Evolutionary conservation across 78 protist genomes (phyloP).

Genomic region (Dictyostelium capitatum): DNA sequence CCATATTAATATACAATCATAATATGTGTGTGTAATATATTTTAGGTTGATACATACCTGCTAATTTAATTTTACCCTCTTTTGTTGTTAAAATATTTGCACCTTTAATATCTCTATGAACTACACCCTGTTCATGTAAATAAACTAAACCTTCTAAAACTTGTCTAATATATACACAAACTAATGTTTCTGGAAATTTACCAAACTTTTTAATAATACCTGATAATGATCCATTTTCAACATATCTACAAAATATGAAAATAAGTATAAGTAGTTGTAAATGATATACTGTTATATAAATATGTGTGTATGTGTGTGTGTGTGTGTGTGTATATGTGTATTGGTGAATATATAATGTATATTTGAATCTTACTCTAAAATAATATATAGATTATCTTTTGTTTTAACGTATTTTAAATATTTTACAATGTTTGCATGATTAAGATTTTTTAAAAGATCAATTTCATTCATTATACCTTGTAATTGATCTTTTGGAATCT

Average conservation of each 20-base stretch:
- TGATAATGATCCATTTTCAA: slow-evolving; percentile 96
- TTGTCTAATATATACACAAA: slow-evolving; percentile 90
- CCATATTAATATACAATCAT: neutral
- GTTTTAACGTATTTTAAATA: slow-evolving; percentile 73
- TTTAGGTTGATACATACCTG: no score
- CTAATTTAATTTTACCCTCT: slow-evolving; percentile 83
- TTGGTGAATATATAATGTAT: neutral
- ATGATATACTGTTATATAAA: neutral
- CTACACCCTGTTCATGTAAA: slow-evolving; percentile 94
- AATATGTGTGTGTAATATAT: no score
- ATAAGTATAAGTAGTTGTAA: neutral
- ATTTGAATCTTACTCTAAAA: slow-evolving; percentile 88
- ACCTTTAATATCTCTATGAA: slow-evolving; percentile 93
- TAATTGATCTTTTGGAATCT: slow-evolving; percentile 80
- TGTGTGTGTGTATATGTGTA: neutral
- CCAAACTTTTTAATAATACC: slow-evolving; percentile 91
- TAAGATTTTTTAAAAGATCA: slow-evolving; percentile 88
- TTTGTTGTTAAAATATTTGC: slow-evolving; percentile 83
- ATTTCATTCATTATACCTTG: slow-evolving; percentile 87
- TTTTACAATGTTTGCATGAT: slow-evolving; percentile 91
- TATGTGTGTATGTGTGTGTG: no score
- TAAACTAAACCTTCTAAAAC: slow-evolving; percentile 92
- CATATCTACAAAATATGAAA: slow-evolving; percentile 55
- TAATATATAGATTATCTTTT: slow-evolving; percentile 89
- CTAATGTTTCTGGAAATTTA: slow-evolving; percentile 93